A percentile compares a stretch with the other conserved stretches of the same genome.
phyloP scores from a whole-genome alignment of 495 filamentous ascomycete genomes.

The Pseudotulostoma volvatum region DNA sequence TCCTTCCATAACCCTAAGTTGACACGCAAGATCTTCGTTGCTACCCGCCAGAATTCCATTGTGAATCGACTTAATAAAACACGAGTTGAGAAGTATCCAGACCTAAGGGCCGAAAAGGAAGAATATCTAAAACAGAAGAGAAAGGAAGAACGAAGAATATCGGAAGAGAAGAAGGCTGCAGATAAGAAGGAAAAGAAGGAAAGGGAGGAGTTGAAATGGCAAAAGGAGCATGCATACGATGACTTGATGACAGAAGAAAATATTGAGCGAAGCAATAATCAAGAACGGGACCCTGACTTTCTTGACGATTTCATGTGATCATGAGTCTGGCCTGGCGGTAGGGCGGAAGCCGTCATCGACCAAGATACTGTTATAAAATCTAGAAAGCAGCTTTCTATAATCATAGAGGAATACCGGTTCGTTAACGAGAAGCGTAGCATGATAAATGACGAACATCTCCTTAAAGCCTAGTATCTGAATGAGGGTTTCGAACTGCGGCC shows the following conservation, averaged over 20 bases:
- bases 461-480: too few relatives aligned
- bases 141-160: slow-evolving; percentile 47
- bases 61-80: slow-evolving; percentile 97
- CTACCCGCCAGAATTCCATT: slow-evolving; percentile 65
- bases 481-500: too few relatives aligned
- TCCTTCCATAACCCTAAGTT: slow-evolving; percentile 79
- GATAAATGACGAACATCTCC: too few relatives aligned
- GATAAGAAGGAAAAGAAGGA: slow-evolving; percentile 67
- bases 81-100: slow-evolving; percentile 67
- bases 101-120: slow-evolving; percentile 66
- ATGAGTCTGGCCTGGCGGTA: too few relatives aligned
- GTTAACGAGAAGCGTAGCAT: too few relatives aligned
- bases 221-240: slow-evolving; percentile 91
- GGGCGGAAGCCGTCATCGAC: too few relatives aligned
- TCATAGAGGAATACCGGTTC: too few relatives aligned
- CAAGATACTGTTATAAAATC: too few relatives aligned
- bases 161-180: slow-evolving; percentile 59
- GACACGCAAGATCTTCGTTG: slow-evolving; percentile 65
- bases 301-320: slow-evolving; percentile 40
- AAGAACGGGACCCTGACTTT: slow-evolving; percentile 33
- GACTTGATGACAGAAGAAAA: slow-evolving; percentile 40
- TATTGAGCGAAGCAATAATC: slow-evolving; percentile 29
- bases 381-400: too few relatives aligned
- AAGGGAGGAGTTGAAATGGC: slow-evolving; percentile 72
- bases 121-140: slow-evolving; percentile 50